Percentiles rank a stretch among this genome's conserved stretches.
These are phyloP conservation scores for Ogataea paraovalis DNA, from an alignment of 805 yeast species.

Conservation along the genomic window DNA sequence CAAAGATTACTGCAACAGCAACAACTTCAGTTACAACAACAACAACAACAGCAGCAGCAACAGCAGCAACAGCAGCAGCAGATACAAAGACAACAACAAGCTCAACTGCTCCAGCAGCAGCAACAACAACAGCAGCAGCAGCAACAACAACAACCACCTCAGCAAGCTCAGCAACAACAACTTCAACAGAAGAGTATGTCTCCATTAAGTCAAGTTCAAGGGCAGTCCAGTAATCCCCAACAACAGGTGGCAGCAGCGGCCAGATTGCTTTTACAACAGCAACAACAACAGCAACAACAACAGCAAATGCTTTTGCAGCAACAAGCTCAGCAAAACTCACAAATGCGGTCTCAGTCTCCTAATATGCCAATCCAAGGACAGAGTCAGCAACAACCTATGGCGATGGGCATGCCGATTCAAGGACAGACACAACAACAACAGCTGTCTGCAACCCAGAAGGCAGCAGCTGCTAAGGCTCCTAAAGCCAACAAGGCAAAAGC, in stretches of 20 bases:
- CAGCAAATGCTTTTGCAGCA: constrained; percentile 5
- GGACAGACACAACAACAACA: constrained; percentile 4
- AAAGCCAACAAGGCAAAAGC: constrained; percentile 8
- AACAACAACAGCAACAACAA: constrained; percentile 13
- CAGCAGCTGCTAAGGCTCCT: constrained; percentile 3
- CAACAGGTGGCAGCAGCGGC: constrained; percentile 8
- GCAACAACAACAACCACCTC: constrained; percentile 6
- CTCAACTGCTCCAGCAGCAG: constrained; percentile 19
- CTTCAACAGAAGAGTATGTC: constrained; percentile 5
- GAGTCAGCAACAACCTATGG: constrained; percentile 3
- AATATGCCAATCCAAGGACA: constrained; percentile 6
- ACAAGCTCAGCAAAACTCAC: constrained; percentile 12
- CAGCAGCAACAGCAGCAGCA: constrained; percentile 26
- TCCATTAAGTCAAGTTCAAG: constrained; percentile 6
- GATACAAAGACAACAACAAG: constrained; percentile 4
- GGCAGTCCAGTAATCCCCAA: constrained; percentile 2
- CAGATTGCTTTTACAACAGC: constrained; percentile 6
- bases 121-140: constrained; percentile 10
- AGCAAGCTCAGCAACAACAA: constrained; percentile 4
- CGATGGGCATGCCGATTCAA: constrained; percentile 5
- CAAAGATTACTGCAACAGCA: constrained; percentile 16
- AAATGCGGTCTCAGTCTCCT: constrained; percentile 12
- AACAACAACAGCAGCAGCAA: constrained; percentile 39
- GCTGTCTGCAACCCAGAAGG: constrained; percentile 2
- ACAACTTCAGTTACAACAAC: constrained; percentile 8